phyloP scores from a whole-genome alignment of 371 early-diverging fungal genomes.

The Mortierella sp. region DNA sequence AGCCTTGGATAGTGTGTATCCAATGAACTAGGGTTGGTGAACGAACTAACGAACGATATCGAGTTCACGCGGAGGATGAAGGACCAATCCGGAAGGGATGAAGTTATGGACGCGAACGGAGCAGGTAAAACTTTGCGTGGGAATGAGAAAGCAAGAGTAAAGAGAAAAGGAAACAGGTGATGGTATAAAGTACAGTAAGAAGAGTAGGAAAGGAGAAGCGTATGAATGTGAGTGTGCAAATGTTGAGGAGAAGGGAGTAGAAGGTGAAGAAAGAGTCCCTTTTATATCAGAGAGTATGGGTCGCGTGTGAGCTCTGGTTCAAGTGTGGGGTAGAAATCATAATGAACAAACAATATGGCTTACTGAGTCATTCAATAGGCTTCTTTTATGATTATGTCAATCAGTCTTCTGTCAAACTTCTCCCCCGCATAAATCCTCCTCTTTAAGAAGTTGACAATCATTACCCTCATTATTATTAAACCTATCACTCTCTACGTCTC shows the following conservation, averaged over 20 bases:
- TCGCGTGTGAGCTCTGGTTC: conserved; percentile 1
- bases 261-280: not conserved
- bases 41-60: not conserved
- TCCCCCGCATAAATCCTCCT: no score
- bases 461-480: not conserved
- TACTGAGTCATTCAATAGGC: not conserved
- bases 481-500: not conserved
- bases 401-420: no score
- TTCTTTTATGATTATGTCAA: no score
- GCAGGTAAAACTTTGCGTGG: no score
- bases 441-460: not conserved
- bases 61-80: not conserved
- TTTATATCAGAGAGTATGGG: not conserved
- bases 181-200: no score
- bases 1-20: not conserved
- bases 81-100: not conserved
- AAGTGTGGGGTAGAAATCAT: conserved; percentile 5
- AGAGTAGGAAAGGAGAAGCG: no score
- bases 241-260: not conserved
- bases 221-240: no score
- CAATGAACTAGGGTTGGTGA: not conserved
- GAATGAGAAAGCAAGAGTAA: no score
- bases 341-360: not conserved
- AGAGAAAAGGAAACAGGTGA: no score
- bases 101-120: no score